phyloP scores from a whole-genome alignment of 1,284 basidiomycete genomes.

The Kwoniella shivajii region DNA sequence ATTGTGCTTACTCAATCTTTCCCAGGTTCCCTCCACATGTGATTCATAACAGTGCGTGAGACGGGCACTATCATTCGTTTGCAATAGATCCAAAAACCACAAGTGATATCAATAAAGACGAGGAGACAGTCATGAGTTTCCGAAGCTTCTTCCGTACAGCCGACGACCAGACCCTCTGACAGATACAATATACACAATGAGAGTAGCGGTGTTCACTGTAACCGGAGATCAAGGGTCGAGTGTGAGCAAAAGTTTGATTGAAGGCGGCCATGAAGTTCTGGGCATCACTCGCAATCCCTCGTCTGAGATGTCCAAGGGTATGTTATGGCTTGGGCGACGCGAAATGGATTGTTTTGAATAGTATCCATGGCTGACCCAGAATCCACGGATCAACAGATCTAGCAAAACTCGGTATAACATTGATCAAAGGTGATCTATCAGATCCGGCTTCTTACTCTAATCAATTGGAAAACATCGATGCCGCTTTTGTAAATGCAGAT shows the following conservation, averaged over 20 bases:
- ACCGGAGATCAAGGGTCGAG: conserved; percentile 9
- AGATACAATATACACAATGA: background rate
- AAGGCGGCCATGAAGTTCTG: background rate
- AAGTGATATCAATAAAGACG: too few species aligned
- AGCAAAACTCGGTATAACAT: conserved; percentile 12
- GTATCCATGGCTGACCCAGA: too few species aligned
- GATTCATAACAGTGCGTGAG: too few species aligned
- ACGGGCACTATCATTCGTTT: too few species aligned
- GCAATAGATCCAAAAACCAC: too few species aligned
- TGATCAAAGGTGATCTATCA: conserved; percentile 33
- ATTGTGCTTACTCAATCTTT: too few species aligned
- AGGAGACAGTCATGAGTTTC: too few species aligned
- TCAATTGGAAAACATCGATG: conserved; percentile 24
- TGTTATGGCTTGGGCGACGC: background rate
- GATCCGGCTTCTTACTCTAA: conserved; percentile 22
- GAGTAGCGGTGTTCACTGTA: conserved; percentile 9
- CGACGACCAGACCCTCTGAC: background rate
- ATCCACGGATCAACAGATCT: too few species aligned
- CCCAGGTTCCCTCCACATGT: too few species aligned
- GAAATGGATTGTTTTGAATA: too few species aligned
- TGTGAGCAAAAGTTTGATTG: conserved; percentile 1
- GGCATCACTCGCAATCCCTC: background rate
- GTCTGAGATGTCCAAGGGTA: conserved; percentile 3
- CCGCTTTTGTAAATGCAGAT: conserved; percentile 28
- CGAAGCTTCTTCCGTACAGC: too few species aligned